Evolutionary conservation across 1,284 basidiomycete genomes (phyloP), one percentile per base, ranked within the genome.

Genomic region (Ganoderma multipileum): DNA sequence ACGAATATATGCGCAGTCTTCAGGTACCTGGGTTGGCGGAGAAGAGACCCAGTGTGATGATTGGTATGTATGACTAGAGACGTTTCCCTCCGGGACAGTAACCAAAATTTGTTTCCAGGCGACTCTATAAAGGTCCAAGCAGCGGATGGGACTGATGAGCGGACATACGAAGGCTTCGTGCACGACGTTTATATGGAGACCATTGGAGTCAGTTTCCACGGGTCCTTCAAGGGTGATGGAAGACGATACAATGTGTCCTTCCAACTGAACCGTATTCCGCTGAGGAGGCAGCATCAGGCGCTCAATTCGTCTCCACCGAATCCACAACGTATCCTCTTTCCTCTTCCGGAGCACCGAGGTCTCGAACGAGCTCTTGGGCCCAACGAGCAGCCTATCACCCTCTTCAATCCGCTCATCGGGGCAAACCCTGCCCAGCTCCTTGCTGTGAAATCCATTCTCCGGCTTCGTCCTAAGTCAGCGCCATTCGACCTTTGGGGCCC

Each of bases 401-500:
- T 73, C 11, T 81, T 82, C 71, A 89, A 91, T 69, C 68, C 74
- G 0, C 75, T 84, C 7, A 83, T 92, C 42, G 79, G 76, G 0
- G 73, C 68, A 0, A 91, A 92, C 72, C 67, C 77, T 0, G 81
- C 84, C 11, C 90, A 91, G 71, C 71, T 84, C 1, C 83, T 82
- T 66, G 89, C 89, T 7, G 84, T 91, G 2, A 77, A 79, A 3
- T 85, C 86, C 0, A 89, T 91, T 47, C 70, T 85, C 3, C 76
- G 76, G 16, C 80, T 83, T 55, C 77, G 80, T 6, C 74, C 81
- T 2, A 87, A 87, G 1, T 83, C 86, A 0, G 79, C 82, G 0
- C 88, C 89, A 0, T 91, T 91, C 71, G 79, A 88, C 11, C 77
- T 91, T 1, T 91, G 89, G 77, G 91, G 90, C 33, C 90, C 91